Evolutionary conservation across 306 rosid species (phyloP), one percentile per base, ranked within the genome.

Genomic region (Sesbania bispinosa): DNA sequence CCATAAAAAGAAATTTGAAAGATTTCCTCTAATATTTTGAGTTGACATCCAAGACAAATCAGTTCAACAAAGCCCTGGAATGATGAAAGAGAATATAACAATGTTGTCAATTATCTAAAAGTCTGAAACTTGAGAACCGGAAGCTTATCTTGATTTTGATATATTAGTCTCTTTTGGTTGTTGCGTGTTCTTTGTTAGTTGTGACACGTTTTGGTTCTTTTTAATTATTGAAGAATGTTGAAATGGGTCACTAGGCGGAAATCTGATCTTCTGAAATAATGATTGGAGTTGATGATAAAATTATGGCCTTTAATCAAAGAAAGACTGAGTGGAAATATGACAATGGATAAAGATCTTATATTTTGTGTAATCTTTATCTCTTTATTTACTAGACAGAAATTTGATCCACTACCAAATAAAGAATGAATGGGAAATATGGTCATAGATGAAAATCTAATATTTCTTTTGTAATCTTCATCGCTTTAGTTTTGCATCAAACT

Each of bases 231-330:
- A 48, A 53, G 41, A 48, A 67, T 1, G 1, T 32, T 30, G 8
- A 47, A 33, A 35, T 67, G 20, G n/a, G 36, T 32, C 13, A 21
- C 13, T 20, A 10, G 15, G 10, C 19, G 10, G 23, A 20, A 68
- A 50, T 35, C 47, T 30, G 1, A 47, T 65, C 2, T 27, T n/a
- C n/a, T n/a, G n/a, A n/a, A n/a, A 7, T 23, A 21, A 33, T 67
- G 3, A 57, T 67, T 76, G 51, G 29, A n/a, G 8, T 48, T 26
- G 64, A n/a, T 59, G 45, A 68, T 48, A 59, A 14, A 41, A 67
- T 14, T 33, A 27, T 57, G 62, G 69, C 29, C 53, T 46, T 45
- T 57, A 41, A 11, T 29, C 19, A 16, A 10, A 19, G 2, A 4
- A 63, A 41, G 50, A 62, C 38, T 13, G 36, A 43, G 24, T 63